These are phyloP conservation scores for Psidium friedrichsthalianum DNA, from an alignment of 345 rosid genomes.

Conservation along the genomic window DNA sequence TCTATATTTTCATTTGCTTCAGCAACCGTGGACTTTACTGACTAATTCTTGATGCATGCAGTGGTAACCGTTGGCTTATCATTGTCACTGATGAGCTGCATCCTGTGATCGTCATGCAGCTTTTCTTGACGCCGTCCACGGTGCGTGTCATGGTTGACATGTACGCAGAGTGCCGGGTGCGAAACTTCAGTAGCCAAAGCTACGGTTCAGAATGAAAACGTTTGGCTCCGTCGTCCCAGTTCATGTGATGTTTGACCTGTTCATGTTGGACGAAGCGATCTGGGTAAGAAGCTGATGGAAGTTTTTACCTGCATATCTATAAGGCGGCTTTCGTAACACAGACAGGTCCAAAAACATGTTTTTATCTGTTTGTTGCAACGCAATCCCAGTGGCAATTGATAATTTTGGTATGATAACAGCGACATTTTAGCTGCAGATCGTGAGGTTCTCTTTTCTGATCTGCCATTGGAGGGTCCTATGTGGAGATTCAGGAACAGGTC, in stretches of 20 bases:
- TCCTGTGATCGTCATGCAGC: not conserved
- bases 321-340: not conserved
- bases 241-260: not conserved
- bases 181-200: not conserved
- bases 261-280: not conserved
- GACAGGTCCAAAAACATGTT: not conserved
- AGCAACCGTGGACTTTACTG: not conserved
- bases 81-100: not conserved
- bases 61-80: not conserved
- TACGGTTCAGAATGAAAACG: not conserved
- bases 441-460: not conserved
- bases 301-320: not conserved
- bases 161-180: not conserved
- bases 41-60: not conserved
- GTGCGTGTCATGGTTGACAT: not conserved
- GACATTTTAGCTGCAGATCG: not conserved
- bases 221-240: not conserved
- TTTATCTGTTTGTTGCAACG: not conserved
- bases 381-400: not conserved
- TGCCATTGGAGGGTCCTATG: not conserved
- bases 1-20: not conserved
- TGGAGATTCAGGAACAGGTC: not conserved
- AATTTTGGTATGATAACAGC: not conserved
- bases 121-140: not conserved
- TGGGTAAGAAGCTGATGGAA: not conserved